These are phyloP conservation scores for Mucor ambiguus DNA, from an alignment of 371 early-diverging fungal species.

Conservation along the genomic window DNA sequence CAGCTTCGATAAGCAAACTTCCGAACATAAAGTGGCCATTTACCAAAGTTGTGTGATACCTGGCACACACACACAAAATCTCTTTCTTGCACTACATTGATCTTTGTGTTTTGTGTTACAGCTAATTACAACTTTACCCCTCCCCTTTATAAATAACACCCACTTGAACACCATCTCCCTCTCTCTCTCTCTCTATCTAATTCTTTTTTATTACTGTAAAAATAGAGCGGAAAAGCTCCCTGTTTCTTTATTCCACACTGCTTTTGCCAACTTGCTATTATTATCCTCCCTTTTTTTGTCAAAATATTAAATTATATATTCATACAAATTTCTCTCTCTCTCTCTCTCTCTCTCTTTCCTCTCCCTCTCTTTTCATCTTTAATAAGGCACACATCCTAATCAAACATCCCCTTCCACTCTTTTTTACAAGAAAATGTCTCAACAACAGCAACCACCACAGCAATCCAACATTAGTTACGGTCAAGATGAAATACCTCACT, in stretches of 20 bases:
- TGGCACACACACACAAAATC: neutral
- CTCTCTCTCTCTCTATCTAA: neutral
- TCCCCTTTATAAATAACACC: conserved; percentile 3
- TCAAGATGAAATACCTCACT: conserved; percentile 32
- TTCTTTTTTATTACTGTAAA: neutral
- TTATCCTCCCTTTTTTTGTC: neutral
- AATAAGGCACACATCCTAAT: neutral
- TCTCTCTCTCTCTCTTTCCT: neutral
- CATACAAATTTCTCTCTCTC: conserved; percentile 3
- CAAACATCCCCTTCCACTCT: conserved; percentile 6
- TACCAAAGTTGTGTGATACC: no score
- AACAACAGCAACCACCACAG: neutral
- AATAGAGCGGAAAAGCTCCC: neutral
- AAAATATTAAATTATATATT: neutral
- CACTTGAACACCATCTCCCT: no score
- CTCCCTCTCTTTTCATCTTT: neutral
- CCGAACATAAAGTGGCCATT: neutral
- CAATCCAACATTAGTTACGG: conserved; percentile 13
- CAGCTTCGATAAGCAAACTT: neutral
- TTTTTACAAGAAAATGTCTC: conserved; percentile 2
- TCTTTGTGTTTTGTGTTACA: conserved; percentile 6
- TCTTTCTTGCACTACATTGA: conserved; percentile 12
- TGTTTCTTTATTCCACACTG: neutral
- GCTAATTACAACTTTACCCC: neutral
- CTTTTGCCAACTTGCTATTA: neutral